Conservation (phyloP, 805 yeast species). For the Cyberlindnera misumaiensis region DNA sequence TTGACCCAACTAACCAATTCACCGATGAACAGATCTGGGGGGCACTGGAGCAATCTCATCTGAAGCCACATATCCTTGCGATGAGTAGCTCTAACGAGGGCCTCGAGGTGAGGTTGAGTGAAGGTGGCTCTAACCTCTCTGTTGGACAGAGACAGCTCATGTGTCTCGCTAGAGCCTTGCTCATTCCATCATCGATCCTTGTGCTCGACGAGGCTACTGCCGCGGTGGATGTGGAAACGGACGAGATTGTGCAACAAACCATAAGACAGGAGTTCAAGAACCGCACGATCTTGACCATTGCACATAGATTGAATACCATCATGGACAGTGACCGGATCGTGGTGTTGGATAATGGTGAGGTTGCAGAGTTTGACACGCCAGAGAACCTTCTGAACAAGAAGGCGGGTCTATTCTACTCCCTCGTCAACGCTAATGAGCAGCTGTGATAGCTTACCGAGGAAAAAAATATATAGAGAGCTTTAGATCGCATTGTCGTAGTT, state of each 20-base stretch:
- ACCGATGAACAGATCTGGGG: slow-evolving; percentile 80
- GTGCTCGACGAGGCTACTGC: slow-evolving; percentile 86
- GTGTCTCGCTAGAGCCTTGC: slow-evolving; percentile 75
- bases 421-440: slow-evolving; percentile 51
- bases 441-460: neutral
- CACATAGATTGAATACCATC: slow-evolving; percentile 78
- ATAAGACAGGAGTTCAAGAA: slow-evolving; percentile 69
- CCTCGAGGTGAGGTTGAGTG: slow-evolving; percentile 48
- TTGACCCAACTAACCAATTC: slow-evolving; percentile 71
- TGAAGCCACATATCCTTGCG: slow-evolving; percentile 55
- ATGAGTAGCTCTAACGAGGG: slow-evolving; percentile 50
- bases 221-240: slow-evolving; percentile 84
- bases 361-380: slow-evolving; percentile 74
- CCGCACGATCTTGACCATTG: slow-evolving; percentile 76
- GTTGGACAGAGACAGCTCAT: slow-evolving; percentile 75
- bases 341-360: slow-evolving; percentile 68
- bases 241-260: slow-evolving; percentile 68
- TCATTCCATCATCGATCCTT: slow-evolving; percentile 55
- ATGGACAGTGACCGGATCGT: slow-evolving; percentile 74
- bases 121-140: slow-evolving; percentile 67
- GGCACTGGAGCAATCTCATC: slow-evolving; percentile 70
- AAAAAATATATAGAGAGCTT: neutral
- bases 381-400: slow-evolving; percentile 54
- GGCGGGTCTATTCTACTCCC: slow-evolving; percentile 67
- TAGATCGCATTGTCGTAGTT: neutral